These are phyloP conservation scores for Vigna hirtella DNA, from an alignment of 306 rosid genomes.

Conservation along the genomic window DNA sequence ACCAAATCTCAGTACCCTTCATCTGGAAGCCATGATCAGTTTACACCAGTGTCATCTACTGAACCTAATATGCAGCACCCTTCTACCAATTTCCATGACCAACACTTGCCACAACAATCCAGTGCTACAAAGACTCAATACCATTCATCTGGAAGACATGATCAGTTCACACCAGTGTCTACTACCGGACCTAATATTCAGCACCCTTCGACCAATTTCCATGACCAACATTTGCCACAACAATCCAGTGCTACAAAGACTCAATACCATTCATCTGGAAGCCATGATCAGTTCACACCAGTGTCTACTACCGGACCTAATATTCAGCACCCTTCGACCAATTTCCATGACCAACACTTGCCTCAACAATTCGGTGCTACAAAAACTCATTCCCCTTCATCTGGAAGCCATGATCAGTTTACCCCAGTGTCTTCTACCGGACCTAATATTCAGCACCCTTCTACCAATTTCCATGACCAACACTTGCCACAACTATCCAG, in stretches of 20 bases:
- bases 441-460: neutral
- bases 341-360: slow-evolving; percentile 3
- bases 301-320: neutral
- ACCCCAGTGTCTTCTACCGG: neutral
- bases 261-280: slow-evolving; percentile 31
- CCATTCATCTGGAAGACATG: slow-evolving; percentile 30
- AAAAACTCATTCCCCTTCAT: slow-evolving; percentile 33
- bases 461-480: slow-evolving; percentile 4
- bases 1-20: neutral
- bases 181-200: neutral
- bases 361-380: neutral
- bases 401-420: slow-evolving; percentile 36
- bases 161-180: slow-evolving; percentile 3
- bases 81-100: slow-evolving; percentile 7
- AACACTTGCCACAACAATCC: neutral
- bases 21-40: slow-evolving; percentile 22
- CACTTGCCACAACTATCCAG: neutral
- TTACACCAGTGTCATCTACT: neutral
- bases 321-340: neutral
- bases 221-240: slow-evolving; percentile 8
- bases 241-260: slow-evolving; percentile 6
- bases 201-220: neutral
- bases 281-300: slow-evolving; percentile 22
- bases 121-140: slow-evolving; percentile 32
- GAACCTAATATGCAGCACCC: slow-evolving; percentile 23